Base-by-base conservation (phyloP, 2,329 filamentous ascomycete species). In the Aspergillus felis region DNA sequence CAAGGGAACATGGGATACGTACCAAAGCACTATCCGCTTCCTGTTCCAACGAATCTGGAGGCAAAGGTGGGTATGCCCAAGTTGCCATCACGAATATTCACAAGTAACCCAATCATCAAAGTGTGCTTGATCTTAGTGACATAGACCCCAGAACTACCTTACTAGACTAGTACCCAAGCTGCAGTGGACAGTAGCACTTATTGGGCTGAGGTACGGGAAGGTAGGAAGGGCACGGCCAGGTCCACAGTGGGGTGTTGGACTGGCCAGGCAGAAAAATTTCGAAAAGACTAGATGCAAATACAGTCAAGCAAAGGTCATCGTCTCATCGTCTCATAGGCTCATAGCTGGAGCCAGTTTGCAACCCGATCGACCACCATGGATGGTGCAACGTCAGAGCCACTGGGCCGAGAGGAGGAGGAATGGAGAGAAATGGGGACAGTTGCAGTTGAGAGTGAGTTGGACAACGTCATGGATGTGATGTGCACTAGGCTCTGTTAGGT, bases 11-110 rank as follows among this genome's bases (percentile, higher is more conserved):
- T 50, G 29, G 52, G 47, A 25, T 25, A 41, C 72, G 58, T 74
- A 82, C 81, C 73, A 83, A 72, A 41, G 82, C 80, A 46, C 73
- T 74, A 57, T 82, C 78, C 67, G 84, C 81, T 67, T 83, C 82
- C 60, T 72, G 72, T 58, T 75, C 74, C 54, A 87, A 75, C 61
- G 80, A 74, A 52, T 79, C 77, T 32, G 77, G 72, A 22, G 81
- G 71, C 42, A 86, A 78, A 54, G 82, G 79, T 57, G 85, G 85
- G 76, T 85, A 87, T 54, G 85, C 79, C 70, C 82, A 81, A 47
- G 84, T 83, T 20, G 85, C 84, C 84, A 87, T 87, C 3, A n/a
- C 60, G 32, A 22, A 20, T 27, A 55, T 32, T 42, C 24, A 55
- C 25, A 25, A 14, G 44, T 24, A 47, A 7, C 22, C 44, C 44